phyloP scores from a whole-genome alignment of 2,329 filamentous ascomycete genomes.

The Stemphylium beticola region DNA sequence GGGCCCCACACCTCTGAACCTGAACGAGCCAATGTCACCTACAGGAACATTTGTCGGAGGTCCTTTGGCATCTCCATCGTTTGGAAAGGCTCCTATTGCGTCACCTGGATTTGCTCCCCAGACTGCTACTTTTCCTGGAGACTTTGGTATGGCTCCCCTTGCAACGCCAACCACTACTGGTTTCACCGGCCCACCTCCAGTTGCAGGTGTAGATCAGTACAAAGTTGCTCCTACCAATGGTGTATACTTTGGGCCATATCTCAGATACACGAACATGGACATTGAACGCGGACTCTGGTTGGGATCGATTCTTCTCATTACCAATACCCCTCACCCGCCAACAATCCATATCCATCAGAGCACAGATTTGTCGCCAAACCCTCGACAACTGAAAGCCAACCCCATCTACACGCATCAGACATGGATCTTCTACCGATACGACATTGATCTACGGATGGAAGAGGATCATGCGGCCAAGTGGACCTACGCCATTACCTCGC shows the following conservation, averaged over 20 bases:
- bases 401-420: conserved; percentile 88
- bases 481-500: conserved; percentile 98
- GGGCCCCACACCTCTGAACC: conserved; percentile 85
- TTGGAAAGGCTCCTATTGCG: conserved; percentile 68
- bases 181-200: conserved; percentile 86
- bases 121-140: conserved; percentile 83
- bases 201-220: conserved; percentile 90
- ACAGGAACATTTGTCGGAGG: conserved; percentile 59
- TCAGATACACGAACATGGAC: conserved; percentile 97
- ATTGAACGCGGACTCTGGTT: conserved; percentile 88
- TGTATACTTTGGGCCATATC: conserved; percentile 96
- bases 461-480: conserved; percentile 79
- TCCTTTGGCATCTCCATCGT: conserved; percentile 53
- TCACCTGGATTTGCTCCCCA: conserved; percentile 85
- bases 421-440: conserved; percentile 96
- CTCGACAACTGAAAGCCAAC: conserved; percentile 80
- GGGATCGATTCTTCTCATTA: conserved; percentile 91
- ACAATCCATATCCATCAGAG: conserved; percentile 96
- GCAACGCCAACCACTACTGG: conserved; percentile 78
- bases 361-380: conserved; percentile 88
- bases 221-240: conserved; percentile 92
- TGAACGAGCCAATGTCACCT: conserved; percentile 86
- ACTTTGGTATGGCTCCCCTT: conserved; percentile 78
- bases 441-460: conserved; percentile 87
- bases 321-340: conserved; percentile 87